phyloP scores from a whole-genome alignment of 2,329 filamentous ascomycete genomes.

The Moelleriella libera region DNA sequence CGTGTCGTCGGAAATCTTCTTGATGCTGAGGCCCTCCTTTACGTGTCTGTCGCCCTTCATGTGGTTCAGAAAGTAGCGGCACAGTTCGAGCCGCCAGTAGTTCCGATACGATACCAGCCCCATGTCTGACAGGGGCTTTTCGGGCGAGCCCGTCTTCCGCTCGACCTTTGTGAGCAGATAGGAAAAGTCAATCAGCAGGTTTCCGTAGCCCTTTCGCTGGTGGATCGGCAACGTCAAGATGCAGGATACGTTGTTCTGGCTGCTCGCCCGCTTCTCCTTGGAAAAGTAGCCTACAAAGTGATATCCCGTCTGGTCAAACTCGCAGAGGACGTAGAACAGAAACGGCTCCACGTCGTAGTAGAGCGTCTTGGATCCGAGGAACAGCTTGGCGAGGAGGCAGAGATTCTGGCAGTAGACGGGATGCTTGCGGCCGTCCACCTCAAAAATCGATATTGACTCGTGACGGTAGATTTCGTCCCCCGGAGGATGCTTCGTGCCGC shows the following conservation, averaged over 20 bases:
- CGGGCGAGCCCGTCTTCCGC: conserved; percentile 84
- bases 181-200: conserved; percentile 94
- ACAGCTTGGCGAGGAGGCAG: conserved; percentile 88
- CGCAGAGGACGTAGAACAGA: conserved; percentile 92
- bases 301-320: conserved; percentile 81
- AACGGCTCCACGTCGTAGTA: conserved; percentile 98
- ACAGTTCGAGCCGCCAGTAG: conserved; percentile 87
- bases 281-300: conserved; percentile 99
- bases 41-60: conserved; percentile 14
- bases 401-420: conserved; percentile 98
- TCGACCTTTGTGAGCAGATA: conserved; percentile 91
- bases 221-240: conserved; percentile 94
- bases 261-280: conserved; percentile 91
- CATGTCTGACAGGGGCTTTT: conserved; percentile 97
- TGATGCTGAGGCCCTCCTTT: conserved; percentile 41
- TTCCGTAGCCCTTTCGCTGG: conserved; percentile 92
- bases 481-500: conserved; percentile 88
- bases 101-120: conserved; percentile 93
- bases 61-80: conserved; percentile 58
- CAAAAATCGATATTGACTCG: conserved; percentile 83
- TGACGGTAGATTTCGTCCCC: conserved; percentile 96
- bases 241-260: conserved; percentile 94
- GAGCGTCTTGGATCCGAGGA: conserved; percentile 94
- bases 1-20: conserved; percentile 69
- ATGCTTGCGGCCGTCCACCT: conserved; percentile 93